phyloP scores from a whole-genome alignment of 345 rosid species.

The Sisymbrium altissimum region DNA sequence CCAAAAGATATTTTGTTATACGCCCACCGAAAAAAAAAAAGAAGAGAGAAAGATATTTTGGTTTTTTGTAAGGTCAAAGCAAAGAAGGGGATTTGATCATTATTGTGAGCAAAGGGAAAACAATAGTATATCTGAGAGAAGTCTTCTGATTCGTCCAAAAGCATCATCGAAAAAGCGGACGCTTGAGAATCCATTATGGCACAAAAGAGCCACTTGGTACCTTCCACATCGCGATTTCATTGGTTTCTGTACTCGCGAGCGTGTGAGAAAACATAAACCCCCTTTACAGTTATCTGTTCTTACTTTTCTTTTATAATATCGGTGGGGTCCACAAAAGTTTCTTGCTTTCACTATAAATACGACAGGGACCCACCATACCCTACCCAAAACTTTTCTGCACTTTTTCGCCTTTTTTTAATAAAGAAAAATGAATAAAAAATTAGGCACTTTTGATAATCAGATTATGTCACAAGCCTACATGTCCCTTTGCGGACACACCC shows the following conservation, averaged over 20 bases:
- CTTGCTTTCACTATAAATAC: conserved; percentile 43
- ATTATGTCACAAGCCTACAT: conserved; percentile 46
- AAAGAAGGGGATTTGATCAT: background rate
- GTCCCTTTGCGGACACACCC: conserved; percentile 42
- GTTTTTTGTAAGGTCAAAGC: conserved; percentile 29
- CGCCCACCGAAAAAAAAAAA: conserved; percentile 1
- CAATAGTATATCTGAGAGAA: background rate
- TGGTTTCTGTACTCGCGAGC: background rate
- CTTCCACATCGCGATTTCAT: background rate
- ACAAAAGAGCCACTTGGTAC: conserved; percentile 19
- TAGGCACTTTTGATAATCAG: conserved; percentile 48
- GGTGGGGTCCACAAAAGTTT: conserved; percentile 25
- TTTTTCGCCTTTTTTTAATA: background rate
- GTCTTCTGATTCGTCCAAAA: conserved; percentile 26
- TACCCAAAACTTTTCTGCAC: conserved; percentile 15
- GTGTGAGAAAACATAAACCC: background rate
- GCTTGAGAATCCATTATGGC: conserved; percentile 4
- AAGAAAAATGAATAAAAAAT: background rate
- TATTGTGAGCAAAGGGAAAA: background rate
- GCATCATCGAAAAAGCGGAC: background rate
- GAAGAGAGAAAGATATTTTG: conserved; percentile 9
- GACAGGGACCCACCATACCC: conserved; percentile 52
- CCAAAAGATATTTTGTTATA: conserved; percentile 11
- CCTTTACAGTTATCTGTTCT: background rate
- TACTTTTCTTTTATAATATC: background rate